Conservation (phyloP, 768 basidiomycete species). For the Krasilnikovozyma curviuscula region DNA sequence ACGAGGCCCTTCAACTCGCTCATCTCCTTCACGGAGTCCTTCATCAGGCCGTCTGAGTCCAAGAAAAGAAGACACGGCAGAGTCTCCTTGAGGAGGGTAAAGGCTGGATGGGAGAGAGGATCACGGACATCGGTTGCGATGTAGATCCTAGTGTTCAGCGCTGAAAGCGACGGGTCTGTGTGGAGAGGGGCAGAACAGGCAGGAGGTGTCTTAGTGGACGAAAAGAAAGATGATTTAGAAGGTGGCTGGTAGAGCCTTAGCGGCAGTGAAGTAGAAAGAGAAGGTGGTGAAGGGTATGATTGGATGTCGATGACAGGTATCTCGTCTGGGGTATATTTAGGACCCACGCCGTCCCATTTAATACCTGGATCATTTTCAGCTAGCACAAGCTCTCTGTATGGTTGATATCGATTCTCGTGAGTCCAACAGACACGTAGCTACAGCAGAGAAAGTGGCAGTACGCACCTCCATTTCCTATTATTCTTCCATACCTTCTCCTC, state of each 20-base stretch:
- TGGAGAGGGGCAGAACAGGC: conserved; percentile 32
- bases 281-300: too few species aligned
- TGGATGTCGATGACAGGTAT: too few species aligned
- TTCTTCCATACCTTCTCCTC: too few species aligned
- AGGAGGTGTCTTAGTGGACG: conserved; percentile 9
- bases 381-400: neutral
- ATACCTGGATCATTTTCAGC: neutral
- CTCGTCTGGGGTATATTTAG: neutral
- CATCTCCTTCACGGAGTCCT: too few species aligned
- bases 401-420: neutral
- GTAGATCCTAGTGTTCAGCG: conserved; percentile 43
- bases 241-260: too few species aligned
- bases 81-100: conserved; percentile 33
- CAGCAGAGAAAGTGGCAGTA: neutral
- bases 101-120: conserved; percentile 30
- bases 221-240: too few species aligned
- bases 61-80: conserved; percentile 51
- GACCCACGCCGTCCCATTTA: neutral
- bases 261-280: too few species aligned
- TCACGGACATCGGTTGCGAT: conserved; percentile 42
- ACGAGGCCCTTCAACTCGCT: too few species aligned
- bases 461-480: too few species aligned
- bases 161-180: conserved; percentile 21
- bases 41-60: too few species aligned
- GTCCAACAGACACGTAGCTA: neutral